Conservation (phyloP, 169 alveolate species). For the Plasmodium gonderi region DNA sequence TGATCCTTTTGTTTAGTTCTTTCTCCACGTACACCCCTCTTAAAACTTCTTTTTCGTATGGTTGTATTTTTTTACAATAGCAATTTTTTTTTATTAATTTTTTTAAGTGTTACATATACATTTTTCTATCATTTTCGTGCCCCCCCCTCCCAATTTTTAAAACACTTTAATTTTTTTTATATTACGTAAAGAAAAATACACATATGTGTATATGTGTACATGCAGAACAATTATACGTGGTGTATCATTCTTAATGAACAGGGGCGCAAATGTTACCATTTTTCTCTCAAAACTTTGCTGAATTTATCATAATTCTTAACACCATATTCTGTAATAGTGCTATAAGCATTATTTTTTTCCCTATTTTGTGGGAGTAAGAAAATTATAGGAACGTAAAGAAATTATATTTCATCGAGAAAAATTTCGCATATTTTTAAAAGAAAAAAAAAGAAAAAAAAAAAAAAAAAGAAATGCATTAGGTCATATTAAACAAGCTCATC, state of each 20-base stretch:
- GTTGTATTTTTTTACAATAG: neutral
- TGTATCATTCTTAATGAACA: neutral
- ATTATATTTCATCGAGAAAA: no score
- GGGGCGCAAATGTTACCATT: neutral
- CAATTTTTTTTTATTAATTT: conserved; percentile 25
- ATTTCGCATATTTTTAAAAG: no score
- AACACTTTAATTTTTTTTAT: conserved; percentile 23
- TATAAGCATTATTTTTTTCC: neutral
- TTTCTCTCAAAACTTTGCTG: no score
- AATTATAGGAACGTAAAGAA: no score
- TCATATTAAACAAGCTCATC: neutral
- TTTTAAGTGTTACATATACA: neutral
- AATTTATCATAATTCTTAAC: neutral
- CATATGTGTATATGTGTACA: neutral
- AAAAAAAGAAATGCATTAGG: neutral
- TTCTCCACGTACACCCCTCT: neutral
- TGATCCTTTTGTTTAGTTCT: neutral
- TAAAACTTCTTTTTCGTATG: neutral
- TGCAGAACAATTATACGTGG: neutral
- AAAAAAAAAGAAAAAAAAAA: neutral
- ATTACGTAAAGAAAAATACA: neutral
- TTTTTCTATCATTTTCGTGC: neutral
- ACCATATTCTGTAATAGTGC: neutral
- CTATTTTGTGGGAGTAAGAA: neutral
- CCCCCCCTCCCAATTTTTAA: conserved; percentile 35